Conservation (phyloP, 805 yeast species). For the Starmerella apis region DNA sequence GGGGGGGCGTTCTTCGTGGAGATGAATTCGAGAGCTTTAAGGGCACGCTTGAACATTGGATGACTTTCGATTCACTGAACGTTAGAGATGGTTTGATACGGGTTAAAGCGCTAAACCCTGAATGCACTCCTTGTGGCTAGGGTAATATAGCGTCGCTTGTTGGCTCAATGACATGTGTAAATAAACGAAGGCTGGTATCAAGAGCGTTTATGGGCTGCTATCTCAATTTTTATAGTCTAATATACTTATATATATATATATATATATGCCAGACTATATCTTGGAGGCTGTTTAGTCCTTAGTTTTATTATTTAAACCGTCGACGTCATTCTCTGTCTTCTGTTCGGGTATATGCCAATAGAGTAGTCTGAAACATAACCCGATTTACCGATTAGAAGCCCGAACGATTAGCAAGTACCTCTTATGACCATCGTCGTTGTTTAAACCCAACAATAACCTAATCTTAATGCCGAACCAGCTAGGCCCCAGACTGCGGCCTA, state of each 20-base stretch:
- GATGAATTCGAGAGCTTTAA: conserved; percentile 20
- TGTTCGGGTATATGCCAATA: conserved; percentile 17
- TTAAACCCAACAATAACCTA: conserved; percentile 15
- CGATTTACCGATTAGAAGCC: conserved; percentile 14
- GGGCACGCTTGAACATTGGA: conserved; percentile 22
- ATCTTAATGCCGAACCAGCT: conserved; percentile 17
- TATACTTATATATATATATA: no score
- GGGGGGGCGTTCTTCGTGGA: conserved; percentile 71
- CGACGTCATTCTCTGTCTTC: background rate
- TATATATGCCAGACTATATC: no score
- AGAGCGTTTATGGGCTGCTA: no score
- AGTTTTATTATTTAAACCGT: no score
- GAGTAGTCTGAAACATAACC: conserved; percentile 17
- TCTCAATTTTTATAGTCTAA: no score
- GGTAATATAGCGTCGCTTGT: background rate
- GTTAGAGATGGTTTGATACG: background rate
- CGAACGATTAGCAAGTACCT: conserved; percentile 12
- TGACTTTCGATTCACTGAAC: background rate
- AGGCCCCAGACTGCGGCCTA: conserved; percentile 12
- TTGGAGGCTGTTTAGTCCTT: no score
- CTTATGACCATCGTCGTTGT: conserved; percentile 9
- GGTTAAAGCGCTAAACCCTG: background rate
- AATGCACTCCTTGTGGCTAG: no score
- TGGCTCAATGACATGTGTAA: background rate
- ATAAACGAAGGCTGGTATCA: no score